Evolutionary conservation across 768 basidiomycete genomes (phyloP).

Genomic region (Cystoderma amianthinum): DNA sequence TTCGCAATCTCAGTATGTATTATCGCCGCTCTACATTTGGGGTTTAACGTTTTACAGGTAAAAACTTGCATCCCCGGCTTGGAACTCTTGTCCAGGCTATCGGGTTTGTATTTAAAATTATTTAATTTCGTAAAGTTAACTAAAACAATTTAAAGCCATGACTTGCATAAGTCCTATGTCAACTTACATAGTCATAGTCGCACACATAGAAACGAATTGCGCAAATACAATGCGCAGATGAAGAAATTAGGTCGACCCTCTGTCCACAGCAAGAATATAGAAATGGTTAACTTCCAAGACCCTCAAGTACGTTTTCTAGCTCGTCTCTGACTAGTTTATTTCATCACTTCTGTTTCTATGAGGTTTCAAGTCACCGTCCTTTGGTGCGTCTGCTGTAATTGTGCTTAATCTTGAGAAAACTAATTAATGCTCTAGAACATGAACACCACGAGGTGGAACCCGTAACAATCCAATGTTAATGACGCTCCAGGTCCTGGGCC

Average conservation of each 20-base stretch:
- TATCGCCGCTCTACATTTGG: too few relatives aligned
- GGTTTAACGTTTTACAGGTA: slow-evolving; percentile 6
- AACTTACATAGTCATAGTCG: slow-evolving; percentile 17
- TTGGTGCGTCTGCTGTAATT: background rate
- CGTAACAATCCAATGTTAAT: too few relatives aligned
- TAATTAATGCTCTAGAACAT: background rate
- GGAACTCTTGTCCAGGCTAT: slow-evolving; percentile 19
- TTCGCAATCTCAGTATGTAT: slow-evolving; percentile 12
- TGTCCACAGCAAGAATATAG: background rate
- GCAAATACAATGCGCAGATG: slow-evolving; percentile 10
- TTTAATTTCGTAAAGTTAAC: too few relatives aligned
- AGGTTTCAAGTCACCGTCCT: background rate
- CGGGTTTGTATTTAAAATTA: too few relatives aligned
- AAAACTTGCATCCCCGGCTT: slow-evolving; percentile 20
- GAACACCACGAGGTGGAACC: background rate
- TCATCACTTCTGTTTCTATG: too few relatives aligned
- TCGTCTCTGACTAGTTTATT: background rate
- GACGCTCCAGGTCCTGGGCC: too few relatives aligned
- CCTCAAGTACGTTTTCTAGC: slow-evolving; percentile 22
- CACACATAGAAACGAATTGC: slow-evolving; percentile 15
- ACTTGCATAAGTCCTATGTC: slow-evolving; percentile 22
- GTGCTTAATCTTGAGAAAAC: background rate
- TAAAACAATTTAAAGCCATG: too few relatives aligned
- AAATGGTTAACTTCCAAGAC: slow-evolving; percentile 33
- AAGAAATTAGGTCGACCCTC: background rate